Evolutionary conservation across 164 flowering plant species (phyloP), one percentile per base, ranked within the genome.

Genomic region (Magnolia sinica): DNA sequence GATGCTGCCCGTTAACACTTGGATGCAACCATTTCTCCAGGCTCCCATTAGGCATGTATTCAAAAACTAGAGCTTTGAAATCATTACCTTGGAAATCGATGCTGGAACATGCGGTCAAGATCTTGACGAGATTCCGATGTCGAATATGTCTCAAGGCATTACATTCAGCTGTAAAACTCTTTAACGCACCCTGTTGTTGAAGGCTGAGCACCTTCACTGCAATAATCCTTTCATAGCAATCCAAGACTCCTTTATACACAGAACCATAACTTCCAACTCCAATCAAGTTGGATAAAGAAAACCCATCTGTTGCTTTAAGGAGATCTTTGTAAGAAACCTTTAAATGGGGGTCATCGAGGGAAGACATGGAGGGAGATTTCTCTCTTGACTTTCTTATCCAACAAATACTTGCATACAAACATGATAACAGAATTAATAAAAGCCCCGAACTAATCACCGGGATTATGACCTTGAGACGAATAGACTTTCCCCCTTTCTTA

Each of bases 181-280:
- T 80, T 2, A 72, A 72, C 63, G 86, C 87, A 61, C 83, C 81
- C 5, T 18, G 58, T 18, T 63, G 78, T 50, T 77, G 77, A 29
- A 83, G 80, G 24, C 85, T 72, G 2, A 86, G 37, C 1, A 86
- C 87, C 49, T 87, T 86, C 29, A 86, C 73, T 0, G 88, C 88
- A n/a, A 81, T 80, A 24, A 55, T 13, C 27, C 2, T n/a, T 23
- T 45, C 81, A 18, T 65, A 73, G 0, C 29, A 20, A 19, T 59
- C 20, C 1, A 82, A 49, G 55, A 20, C 11, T 73, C 84, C 87
- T 75, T 76, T 84, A 72, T 83, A 86, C 0, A 86, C 88, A 23
- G 79, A 78, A 8, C 87, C 83, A 29, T 77, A 84, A 73, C 84
- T 78, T 14, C 88, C 87, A 0, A 70, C 7, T 9, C 88, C 88